A percentile compares a stretch with the other conserved stretches of the same genome.
Evolutionary conservation across 164 flowering plant species (phyloP).

Genomic region (Nymphaea colorata): DNA sequence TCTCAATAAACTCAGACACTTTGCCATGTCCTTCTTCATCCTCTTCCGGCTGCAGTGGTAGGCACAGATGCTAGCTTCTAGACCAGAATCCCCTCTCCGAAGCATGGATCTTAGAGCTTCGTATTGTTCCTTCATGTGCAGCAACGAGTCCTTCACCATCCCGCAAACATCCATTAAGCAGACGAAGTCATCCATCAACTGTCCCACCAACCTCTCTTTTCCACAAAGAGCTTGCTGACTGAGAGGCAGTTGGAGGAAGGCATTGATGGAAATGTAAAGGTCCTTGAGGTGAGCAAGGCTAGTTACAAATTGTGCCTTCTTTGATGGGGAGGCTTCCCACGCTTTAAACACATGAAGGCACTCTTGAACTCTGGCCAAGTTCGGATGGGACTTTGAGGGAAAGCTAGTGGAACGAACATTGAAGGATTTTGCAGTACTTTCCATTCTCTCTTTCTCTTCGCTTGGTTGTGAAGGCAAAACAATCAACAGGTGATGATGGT

Average conservation of each 20-base stretch:
- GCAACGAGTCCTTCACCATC: conserved; percentile 14
- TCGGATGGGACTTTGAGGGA: neutral
- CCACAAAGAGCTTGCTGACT: conserved; percentile 7
- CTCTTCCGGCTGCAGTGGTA: conserved; percentile 11
- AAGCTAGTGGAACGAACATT: neutral
- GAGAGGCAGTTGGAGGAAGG: conserved; percentile 12
- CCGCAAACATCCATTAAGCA: conserved; percentile 24
- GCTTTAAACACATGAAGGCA: neutral
- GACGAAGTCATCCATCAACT: conserved; percentile 22
- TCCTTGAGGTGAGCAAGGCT: neutral
- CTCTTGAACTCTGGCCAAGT: neutral
- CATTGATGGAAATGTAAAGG: conserved; percentile 12
- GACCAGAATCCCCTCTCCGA: conserved; percentile 18
- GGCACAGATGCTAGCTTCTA: conserved; percentile 7
- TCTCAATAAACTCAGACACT: conserved; percentile 7
- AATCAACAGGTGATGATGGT: neutral
- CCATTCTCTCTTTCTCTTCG: neutral
- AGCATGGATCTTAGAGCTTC: conserved; percentile 16
- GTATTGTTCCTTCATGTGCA: conserved; percentile 16
- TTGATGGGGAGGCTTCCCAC: neutral
- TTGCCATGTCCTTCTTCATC: conserved; percentile 20
- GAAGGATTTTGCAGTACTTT: neutral
- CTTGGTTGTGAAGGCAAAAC: neutral
- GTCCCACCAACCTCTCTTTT: conserved; percentile 17
- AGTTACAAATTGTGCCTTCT: neutral